Evolutionary conservation across 1,284 basidiomycete species (phyloP), one percentile per base, ranked within the genome.

Genomic region (Moesziomyces sp.): DNA sequence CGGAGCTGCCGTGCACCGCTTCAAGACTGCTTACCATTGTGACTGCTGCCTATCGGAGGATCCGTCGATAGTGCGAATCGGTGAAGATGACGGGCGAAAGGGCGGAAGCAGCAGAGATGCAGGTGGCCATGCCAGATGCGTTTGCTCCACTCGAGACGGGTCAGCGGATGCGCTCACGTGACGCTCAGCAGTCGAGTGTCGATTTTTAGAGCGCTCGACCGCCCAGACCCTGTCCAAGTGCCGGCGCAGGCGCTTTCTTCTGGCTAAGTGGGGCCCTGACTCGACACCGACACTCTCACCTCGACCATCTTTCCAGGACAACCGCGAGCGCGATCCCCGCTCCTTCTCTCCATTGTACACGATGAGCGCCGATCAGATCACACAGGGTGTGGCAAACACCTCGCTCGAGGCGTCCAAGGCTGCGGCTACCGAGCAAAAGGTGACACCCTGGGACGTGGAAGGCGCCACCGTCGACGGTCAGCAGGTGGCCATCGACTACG

Each of bases 381-480:
- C 77, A n/a, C 50, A 71, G 48, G 62, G 68, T 24, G 61, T 79
- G 3, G 76, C 65, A 19, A 74, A 78, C 40, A 26, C 68, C 28
- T 76, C 78, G 38, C 54, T 78, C 35, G 65, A 64, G 40, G 64
- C 62, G 16, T 68, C 67, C 5, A 58, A 59, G 19, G 63, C 67
- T 21, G 67, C 62, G 7, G 69, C 76, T n/a, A 65, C 56, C 51
- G 70, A 71, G 21, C 96, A 99, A 85, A 89, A 93, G 63, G 91
- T 99, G 52, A 99, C 96, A 0, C 97, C 97, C 21, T 99, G 97
- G 92, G 94, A 98, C 76, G 97, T 99, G 7, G 92, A 97, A 80
- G 97, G 96, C 47, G 92, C 91, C 48, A 91, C 96, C 13, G 90
- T 93, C 16, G 93, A 98, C 80, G 97, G 97, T 56, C 91, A 93